A percentile compares a stretch with the other conserved stretches of the same genome.
Evolutionary conservation across 164 flowering plant species (phyloP).

Genomic region (Stephania japonica): DNA sequence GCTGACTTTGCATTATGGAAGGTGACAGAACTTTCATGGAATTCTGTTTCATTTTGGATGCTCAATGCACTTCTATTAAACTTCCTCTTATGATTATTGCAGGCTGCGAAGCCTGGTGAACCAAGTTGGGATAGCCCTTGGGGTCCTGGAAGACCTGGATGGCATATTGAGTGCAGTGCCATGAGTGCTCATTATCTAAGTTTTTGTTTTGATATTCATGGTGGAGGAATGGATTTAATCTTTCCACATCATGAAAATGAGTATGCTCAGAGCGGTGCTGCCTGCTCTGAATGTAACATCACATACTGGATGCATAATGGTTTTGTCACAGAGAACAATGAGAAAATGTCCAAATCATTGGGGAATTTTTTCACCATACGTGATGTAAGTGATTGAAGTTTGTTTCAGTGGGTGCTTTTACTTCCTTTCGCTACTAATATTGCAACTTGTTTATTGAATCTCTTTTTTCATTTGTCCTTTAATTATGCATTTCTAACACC

Average conservation of each 20-base stretch:
- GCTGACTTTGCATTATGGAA: conserved; percentile 98
- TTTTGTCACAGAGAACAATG: conserved; percentile 72
- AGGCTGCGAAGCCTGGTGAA: conserved; percentile 94
- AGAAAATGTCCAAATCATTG: conserved; percentile 90
- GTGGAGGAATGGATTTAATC: conserved; percentile 87
- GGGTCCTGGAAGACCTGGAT: conserved; percentile 98
- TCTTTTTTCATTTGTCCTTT: not conserved
- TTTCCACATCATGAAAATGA: conserved; percentile 99
- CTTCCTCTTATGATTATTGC: conserved; percentile 6
- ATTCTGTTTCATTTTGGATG: not conserved
- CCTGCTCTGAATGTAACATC: conserved; percentile 61
- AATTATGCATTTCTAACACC: not conserved
- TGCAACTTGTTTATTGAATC: not conserved
- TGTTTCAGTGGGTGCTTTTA: not conserved
- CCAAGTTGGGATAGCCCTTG: conserved; percentile 93
- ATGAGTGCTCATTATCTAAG: conserved; percentile 86
- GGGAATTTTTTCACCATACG: conserved; percentile 93
- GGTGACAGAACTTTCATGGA: conserved; percentile 26
- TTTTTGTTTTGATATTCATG: conserved; percentile 81
- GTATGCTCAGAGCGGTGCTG: conserved; percentile 86
- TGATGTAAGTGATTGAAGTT: conserved; percentile 33
- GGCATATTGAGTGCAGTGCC: conserved; percentile 99
- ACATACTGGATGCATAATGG: conserved; percentile 94
- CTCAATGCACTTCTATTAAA: not conserved
- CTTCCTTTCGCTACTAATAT: not conserved